These are phyloP conservation scores for Marasmius sp. DNA, from an alignment of 1,284 basidiomycete species.

Conservation along the genomic window DNA sequence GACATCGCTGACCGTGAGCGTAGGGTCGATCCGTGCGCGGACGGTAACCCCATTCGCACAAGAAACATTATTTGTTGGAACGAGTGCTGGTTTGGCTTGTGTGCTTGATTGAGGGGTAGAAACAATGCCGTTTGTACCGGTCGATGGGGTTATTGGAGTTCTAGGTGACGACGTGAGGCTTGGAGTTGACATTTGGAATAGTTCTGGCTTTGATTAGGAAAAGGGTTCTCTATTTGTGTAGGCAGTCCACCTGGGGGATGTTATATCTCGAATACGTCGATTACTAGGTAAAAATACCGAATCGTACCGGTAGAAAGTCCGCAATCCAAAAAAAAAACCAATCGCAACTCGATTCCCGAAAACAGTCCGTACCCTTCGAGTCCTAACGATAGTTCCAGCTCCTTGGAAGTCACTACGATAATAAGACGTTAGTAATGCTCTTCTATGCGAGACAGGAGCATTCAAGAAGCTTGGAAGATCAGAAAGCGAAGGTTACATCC, in stretches of 20 bases:
- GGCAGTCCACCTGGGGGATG: too few relatives aligned
- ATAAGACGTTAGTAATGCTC: not conserved
- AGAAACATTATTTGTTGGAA: slow-evolving; percentile 80
- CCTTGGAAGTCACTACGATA: not conserved
- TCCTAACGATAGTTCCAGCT: too few relatives aligned
- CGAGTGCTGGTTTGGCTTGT: slow-evolving; percentile 42
- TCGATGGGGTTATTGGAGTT: slow-evolving; percentile 20
- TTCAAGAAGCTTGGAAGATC: slow-evolving; percentile 12
- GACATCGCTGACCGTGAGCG: slow-evolving; percentile 77
- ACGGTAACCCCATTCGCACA: slow-evolving; percentile 72
- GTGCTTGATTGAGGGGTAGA: slow-evolving; percentile 24
- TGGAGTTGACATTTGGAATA: slow-evolving; percentile 29
- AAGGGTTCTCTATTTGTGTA: too few relatives aligned
- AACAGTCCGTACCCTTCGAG: too few relatives aligned
- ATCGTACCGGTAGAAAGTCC: too few relatives aligned
- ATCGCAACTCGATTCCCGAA: too few relatives aligned
- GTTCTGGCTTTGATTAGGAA: not conserved
- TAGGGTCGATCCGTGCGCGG: slow-evolving; percentile 78
- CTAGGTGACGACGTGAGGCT: slow-evolving; percentile 23
- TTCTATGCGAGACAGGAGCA: not conserved
- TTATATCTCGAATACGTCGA: too few relatives aligned
- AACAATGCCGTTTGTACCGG: slow-evolving; percentile 32
- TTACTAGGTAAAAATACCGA: too few relatives aligned
- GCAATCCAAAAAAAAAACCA: too few relatives aligned
- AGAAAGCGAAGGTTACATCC: slow-evolving; percentile 33